Evolutionary conservation across 2,329 filamentous ascomycete genomes (phyloP).

Genomic region (Sclerotinia minor): DNA sequence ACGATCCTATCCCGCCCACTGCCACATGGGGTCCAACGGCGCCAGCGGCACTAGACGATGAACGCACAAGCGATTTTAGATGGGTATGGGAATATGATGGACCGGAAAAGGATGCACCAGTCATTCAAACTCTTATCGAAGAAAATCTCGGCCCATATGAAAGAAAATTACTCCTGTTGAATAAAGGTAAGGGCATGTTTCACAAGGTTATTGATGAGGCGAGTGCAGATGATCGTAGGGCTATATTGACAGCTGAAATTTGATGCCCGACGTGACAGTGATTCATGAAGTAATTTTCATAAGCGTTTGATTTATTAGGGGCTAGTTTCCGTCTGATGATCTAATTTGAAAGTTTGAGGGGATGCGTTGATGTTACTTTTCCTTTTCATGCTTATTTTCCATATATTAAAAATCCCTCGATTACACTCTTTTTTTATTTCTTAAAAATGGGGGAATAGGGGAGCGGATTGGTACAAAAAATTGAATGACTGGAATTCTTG

Average conservation of each 20-base stretch:
- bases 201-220: constrained; percentile 22
- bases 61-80: constrained; percentile 42
- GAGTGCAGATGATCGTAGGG: constrained; percentile 14
- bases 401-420: neutral
- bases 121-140: constrained; percentile 50
- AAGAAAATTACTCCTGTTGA: constrained; percentile 48
- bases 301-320: constrained; percentile 20
- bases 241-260: constrained; percentile 10
- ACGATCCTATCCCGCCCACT: constrained; percentile 44
- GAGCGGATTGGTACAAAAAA: neutral
- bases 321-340: constrained; percentile 22
- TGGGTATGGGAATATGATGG: constrained; percentile 59
- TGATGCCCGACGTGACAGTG: constrained; percentile 12
- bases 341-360: constrained; percentile 16
- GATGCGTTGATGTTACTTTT: constrained; percentile 15
- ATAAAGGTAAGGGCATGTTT: constrained; percentile 36
- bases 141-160: constrained; percentile 57
- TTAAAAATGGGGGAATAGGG: neutral
- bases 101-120: constrained; percentile 46
- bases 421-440: neutral
- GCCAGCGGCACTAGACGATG: constrained; percentile 36
- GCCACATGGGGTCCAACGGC: constrained; percentile 34
- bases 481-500: neutral
- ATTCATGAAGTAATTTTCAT: constrained; percentile 12
- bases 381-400: constrained; percentile 12